Base-by-base conservation (phyloP, 257 asterid species). In the Petunia secreta region DNA sequence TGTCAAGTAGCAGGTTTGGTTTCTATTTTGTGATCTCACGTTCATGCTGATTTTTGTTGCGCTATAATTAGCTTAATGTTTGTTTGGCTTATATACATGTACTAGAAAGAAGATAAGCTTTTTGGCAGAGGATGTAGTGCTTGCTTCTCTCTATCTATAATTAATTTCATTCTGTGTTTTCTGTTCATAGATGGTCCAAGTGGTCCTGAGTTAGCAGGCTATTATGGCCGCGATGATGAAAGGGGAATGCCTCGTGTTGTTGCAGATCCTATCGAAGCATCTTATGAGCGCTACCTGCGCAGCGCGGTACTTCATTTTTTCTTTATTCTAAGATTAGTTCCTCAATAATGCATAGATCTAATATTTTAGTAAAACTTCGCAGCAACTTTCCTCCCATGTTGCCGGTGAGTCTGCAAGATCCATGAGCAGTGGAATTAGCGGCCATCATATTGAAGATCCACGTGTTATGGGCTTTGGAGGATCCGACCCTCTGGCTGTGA, bases 201-300 rank as follows among this genome's bases (percentile, higher is more conserved):
- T 82, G 89, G 96, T 60, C 88, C 83, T 52, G 97, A 91, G 44
- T n/a, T 89, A 77, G 40, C 92, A 36, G 71, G 78, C 78, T 87
- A 85, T 81, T 91, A 82, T 81, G 85, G 82, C 59, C 90, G 86
- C 9, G 94, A 87, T 53, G 96, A 85, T 25, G 97, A 90, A 34
- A 85, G 92, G 84, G 85, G 85, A 14, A 89, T 86, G 25, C 88
- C 85, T 62, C 91, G 86, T 75, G 89, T 82, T 79, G 80, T 82
- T 57, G 86, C 90, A 7, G 96, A 91, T 58, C 83, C 98, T 75
- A 87, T 91, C 16, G 91, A 92, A 80, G 93, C 98, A 71, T 91
- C 97, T 37, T 94, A 91, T 66, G 98, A 94, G 79, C 94, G 92
- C 67, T 94, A 91, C 87, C 85, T 92, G 57, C 93, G 90, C 66